Evolutionary conservation across 129 eudicot species (phyloP).

Genomic region (Dittrichia graveolens): DNA sequence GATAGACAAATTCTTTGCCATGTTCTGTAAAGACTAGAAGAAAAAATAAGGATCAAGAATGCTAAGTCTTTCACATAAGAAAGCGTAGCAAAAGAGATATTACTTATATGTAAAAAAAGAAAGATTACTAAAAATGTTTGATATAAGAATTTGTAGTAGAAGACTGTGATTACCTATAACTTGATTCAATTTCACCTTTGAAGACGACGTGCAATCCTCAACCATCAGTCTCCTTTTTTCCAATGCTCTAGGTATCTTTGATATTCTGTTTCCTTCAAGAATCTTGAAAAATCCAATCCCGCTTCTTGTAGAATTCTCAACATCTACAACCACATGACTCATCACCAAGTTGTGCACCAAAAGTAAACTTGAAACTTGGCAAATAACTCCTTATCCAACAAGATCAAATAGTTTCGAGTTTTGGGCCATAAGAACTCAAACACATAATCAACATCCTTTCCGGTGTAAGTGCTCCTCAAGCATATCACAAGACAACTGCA

Average conservation of each 20-base stretch:
- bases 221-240: not conserved
- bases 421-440: constrained; percentile 24
- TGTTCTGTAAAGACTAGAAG: not conserved
- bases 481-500: constrained; percentile 17
- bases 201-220: constrained; percentile 8
- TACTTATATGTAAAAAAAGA: not conserved
- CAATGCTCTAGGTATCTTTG: constrained; percentile 7
- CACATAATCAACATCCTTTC: not conserved
- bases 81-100: not conserved
- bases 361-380: constrained; percentile 19
- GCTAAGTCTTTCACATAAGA: not conserved
- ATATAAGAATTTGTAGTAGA: too few relatives aligned
- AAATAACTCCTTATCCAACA: constrained; percentile 1
- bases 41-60: not conserved
- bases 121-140: not conserved
- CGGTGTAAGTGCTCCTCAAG: constrained; percentile 13
- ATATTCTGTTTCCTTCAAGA: not conserved
- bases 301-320: constrained; percentile 11
- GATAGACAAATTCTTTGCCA: not conserved
- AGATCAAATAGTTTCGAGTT: not conserved
- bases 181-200: not conserved
- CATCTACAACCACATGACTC: constrained; percentile 15
- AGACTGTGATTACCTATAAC: too few relatives aligned
- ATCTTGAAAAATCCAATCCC: constrained; percentile 4
- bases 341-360: constrained; percentile 19